Evolutionary conservation across 2,329 filamentous ascomycete genomes (phyloP).

Genomic region (Rhynchosporium secalis): DNA sequence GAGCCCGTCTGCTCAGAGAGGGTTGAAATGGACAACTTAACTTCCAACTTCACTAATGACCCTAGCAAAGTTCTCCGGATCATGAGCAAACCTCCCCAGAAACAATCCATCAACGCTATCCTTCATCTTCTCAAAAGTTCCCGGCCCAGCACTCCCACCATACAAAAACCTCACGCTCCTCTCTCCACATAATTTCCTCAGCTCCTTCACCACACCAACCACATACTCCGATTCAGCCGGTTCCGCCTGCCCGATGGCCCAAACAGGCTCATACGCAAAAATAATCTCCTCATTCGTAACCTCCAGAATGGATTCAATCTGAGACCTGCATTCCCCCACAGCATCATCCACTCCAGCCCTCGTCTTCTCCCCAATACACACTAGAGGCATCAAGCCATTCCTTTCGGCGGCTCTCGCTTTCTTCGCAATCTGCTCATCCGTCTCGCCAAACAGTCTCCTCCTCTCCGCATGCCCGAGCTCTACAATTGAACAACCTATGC

Average conservation of each 20-base stretch:
- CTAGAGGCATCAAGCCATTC: constrained; percentile 72
- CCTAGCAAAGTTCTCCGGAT: constrained; percentile 68
- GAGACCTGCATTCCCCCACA: constrained; percentile 63
- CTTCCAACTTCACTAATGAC: constrained; percentile 65
- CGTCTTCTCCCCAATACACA: constrained; percentile 76
- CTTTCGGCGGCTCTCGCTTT: constrained; percentile 69
- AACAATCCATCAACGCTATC: constrained; percentile 78
- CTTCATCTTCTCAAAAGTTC: constrained; percentile 67
- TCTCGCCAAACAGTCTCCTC: constrained; percentile 70
- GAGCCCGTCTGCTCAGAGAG: neutral
- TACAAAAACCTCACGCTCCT: constrained; percentile 71
- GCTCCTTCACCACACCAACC: constrained; percentile 52
- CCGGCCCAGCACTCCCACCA: constrained; percentile 79
- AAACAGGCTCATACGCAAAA: constrained; percentile 84
- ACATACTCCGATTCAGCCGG: constrained; percentile 75
- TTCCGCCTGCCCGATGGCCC: constrained; percentile 77
- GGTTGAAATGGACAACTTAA: neutral
- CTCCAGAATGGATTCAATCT: constrained; percentile 64
- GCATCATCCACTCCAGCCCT: constrained; percentile 54
- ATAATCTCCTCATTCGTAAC: constrained; percentile 64
- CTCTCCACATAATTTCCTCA: constrained; percentile 55
- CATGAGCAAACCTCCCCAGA: constrained; percentile 77
- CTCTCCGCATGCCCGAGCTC: constrained; percentile 83
- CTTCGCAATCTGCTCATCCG: constrained; percentile 63
- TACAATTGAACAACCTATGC: constrained; percentile 70